Percentiles rank a stretch among this genome's conserved stretches.
Conservation (phyloP, 2,329 filamentous ascomycete species). For the Polytolypa hystricis region DNA sequence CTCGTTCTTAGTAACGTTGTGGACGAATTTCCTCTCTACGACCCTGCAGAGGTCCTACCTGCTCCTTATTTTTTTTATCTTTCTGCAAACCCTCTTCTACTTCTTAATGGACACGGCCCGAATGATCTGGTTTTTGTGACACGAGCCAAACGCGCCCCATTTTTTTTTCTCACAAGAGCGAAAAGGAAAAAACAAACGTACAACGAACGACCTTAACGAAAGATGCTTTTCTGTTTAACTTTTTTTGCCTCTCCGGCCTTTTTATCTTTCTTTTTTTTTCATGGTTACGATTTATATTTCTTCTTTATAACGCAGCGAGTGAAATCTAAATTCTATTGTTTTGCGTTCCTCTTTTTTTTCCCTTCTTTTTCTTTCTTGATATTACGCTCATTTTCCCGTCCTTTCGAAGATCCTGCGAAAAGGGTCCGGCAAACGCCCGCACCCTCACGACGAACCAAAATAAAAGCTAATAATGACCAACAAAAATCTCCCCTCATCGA, state of each 20-base stretch:
- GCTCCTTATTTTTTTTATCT: background rate
- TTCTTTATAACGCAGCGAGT: background rate
- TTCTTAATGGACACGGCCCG: background rate
- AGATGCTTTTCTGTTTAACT: slow-evolving; percentile 2
- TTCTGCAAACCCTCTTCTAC: background rate
- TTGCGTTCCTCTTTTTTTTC: too few species aligned
- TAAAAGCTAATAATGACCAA: too few species aligned
- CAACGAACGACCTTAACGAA: slow-evolving; percentile 3
- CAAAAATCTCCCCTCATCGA: too few species aligned
- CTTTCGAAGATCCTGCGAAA: too few species aligned
- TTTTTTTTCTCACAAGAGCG: too few species aligned
- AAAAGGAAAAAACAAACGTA: too few species aligned
- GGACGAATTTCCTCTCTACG: background rate
- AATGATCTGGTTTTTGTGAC: background rate
- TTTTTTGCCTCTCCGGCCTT: slow-evolving; percentile 1
- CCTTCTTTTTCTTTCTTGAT: too few species aligned
- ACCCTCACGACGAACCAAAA: too few species aligned
- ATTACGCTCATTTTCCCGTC: too few species aligned
- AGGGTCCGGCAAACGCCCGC: too few species aligned
- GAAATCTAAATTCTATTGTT: too few species aligned
- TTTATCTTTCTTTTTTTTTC: background rate
- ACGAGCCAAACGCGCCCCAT: slow-evolving; percentile 1
- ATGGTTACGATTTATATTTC: background rate
- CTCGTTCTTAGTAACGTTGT: too few species aligned
- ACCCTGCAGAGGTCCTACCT: slow-evolving; percentile 1